phyloP scores from a whole-genome alignment of 805 yeast species.

The Wickerhamiella sergipiensis region DNA sequence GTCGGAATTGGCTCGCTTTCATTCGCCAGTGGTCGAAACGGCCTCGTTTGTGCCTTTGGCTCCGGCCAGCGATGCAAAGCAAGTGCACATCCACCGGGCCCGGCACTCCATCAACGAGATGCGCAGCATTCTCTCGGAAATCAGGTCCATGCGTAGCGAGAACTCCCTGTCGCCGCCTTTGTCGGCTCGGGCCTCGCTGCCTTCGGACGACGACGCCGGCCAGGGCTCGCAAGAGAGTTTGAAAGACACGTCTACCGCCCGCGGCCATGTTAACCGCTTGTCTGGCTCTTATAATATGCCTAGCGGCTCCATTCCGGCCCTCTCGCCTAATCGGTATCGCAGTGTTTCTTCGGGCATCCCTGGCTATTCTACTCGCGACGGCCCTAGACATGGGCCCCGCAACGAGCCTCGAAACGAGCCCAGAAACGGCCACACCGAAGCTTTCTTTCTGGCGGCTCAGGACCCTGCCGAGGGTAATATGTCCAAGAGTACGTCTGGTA shows the following conservation, averaged over 20 bases:
- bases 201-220: background rate
- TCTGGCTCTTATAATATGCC: background rate
- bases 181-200: background rate
- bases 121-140: constrained; percentile 12
- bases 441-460: background rate
- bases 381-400: too few relatives aligned
- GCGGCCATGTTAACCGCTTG: background rate
- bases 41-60: constrained; percentile 14
- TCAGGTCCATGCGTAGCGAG: constrained; percentile 8
- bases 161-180: background rate
- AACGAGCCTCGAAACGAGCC: too few relatives aligned
- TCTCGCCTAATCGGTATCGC: background rate
- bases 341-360: background rate
- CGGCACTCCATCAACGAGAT: constrained; percentile 14
- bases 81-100: constrained; percentile 13
- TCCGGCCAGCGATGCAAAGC: constrained; percentile 9
- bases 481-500: background rate
- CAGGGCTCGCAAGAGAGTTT: too few relatives aligned
- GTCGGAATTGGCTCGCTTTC: background rate
- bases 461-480: background rate
- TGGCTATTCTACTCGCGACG: background rate
- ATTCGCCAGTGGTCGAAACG: constrained; percentile 10
- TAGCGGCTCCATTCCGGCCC: background rate
- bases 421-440: too few relatives aligned
- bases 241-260: too few relatives aligned